Conservation (phyloP, 345 rosid genomes). For the Syzygium grande region DNA sequence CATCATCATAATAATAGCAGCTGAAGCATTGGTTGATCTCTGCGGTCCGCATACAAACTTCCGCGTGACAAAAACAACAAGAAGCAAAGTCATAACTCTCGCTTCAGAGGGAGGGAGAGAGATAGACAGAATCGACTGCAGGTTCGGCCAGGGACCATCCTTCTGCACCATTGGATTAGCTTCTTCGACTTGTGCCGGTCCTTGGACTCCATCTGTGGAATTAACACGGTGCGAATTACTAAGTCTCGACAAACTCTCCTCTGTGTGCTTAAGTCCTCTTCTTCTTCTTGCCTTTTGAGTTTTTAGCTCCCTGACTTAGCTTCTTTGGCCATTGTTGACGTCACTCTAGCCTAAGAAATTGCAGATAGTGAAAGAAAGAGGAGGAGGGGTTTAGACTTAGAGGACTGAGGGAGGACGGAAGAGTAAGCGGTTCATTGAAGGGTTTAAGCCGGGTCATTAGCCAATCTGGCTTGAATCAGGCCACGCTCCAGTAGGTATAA, state of each 20-base stretch:
- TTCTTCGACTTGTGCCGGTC: not conserved
- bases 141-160: constrained; percentile 60
- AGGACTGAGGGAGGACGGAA: not conserved
- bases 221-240: constrained; percentile 15
- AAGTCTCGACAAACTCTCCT: constrained; percentile 11
- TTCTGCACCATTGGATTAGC: constrained; percentile 8
- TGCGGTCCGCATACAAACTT: too few species aligned
- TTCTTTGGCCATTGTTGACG: not conserved
- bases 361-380: not conserved
- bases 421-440: not conserved
- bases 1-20: not conserved
- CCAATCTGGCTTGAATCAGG: not conserved
- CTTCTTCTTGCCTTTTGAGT: constrained; percentile 19
- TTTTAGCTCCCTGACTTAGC: not conserved
- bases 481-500: not conserved
- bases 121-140: constrained; percentile 44
- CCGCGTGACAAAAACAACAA: not conserved
- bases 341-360: constrained; percentile 16
- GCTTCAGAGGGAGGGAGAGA: not conserved
- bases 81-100: not conserved
- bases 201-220: constrained; percentile 4
- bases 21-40: too few species aligned
- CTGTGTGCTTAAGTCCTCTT: constrained; percentile 17
- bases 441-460: not conserved
- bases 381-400: not conserved